Evolutionary conservation across 306 rosid genomes (phyloP).

Genomic region (Psophocarpus tetragonolobus): DNA sequence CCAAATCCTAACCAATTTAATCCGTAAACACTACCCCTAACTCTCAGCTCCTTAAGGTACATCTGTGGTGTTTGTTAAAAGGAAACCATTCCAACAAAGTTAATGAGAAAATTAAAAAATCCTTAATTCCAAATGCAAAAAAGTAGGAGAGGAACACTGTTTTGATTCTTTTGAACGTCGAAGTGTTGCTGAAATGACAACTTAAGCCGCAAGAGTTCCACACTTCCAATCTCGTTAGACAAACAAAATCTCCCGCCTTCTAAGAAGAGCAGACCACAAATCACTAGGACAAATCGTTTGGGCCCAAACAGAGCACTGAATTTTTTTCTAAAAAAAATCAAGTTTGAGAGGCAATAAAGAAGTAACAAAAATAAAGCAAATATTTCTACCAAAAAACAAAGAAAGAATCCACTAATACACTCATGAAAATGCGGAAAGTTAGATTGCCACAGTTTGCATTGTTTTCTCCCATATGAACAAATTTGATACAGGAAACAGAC

Average conservation of each 20-base stretch:
- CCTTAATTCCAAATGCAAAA: too few species aligned
- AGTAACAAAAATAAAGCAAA: conserved; percentile 7
- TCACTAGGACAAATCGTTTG: not conserved
- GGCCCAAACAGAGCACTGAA: too few species aligned
- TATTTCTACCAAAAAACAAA: not conserved
- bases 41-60: too few species aligned
- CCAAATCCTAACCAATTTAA: too few species aligned
- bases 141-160: too few species aligned
- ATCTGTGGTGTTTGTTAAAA: too few species aligned
- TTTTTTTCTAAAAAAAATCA: not conserved
- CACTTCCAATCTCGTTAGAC: not conserved
- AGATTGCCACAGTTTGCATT: not conserved
- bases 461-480: not conserved
- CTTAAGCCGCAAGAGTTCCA: not conserved
- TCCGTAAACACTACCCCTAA: too few species aligned
- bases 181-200: not conserved
- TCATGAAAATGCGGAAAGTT: not conserved
- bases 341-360: not conserved
- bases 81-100: too few species aligned
- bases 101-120: too few species aligned
- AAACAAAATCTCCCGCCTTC: not conserved
- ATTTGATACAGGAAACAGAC: not conserved
- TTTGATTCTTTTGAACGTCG: too few species aligned
- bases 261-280: not conserved
- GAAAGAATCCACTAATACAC: not conserved